phyloP scores from a whole-genome alignment of 2,329 filamentous ascomycete genomes.

The Aureobasidium subglaciale region DNA sequence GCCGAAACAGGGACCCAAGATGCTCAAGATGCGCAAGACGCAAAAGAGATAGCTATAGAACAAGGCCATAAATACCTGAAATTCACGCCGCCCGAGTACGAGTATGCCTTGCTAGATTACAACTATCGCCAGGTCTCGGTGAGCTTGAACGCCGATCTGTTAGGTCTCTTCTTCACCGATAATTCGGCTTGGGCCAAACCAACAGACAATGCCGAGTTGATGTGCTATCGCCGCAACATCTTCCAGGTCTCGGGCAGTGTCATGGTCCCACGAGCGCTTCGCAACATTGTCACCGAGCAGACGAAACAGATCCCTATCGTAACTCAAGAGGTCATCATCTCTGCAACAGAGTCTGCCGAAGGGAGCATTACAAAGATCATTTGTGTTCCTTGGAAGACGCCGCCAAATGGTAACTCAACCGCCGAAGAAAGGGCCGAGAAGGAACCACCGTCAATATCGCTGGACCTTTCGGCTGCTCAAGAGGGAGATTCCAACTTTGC shows the following conservation, averaged over 20 bases:
- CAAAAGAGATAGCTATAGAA: slow-evolving; percentile 53
- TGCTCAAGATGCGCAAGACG: slow-evolving; percentile 37
- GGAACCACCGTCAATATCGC: slow-evolving; percentile 74
- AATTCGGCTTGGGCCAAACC: slow-evolving; percentile 62
- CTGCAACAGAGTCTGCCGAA: slow-evolving; percentile 90
- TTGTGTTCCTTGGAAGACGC: slow-evolving; percentile 96
- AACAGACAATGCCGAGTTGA: slow-evolving; percentile 67
- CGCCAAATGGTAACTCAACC: slow-evolving; percentile 58
- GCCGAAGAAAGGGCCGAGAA: slow-evolving; percentile 69
- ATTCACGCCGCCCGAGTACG: slow-evolving; percentile 41
- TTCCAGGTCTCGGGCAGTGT: slow-evolving; percentile 93
- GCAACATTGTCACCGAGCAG: slow-evolving; percentile 75
- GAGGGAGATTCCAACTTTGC: slow-evolving; percentile 76
- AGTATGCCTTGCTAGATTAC: slow-evolving; percentile 60
- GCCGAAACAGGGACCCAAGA: slow-evolving; percentile 31
- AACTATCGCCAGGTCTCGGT: slow-evolving; percentile 56
- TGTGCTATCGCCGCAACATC: slow-evolving; percentile 89
- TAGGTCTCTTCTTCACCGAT: slow-evolving; percentile 84
- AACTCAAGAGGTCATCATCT: slow-evolving; percentile 79
- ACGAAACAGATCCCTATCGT: slow-evolving; percentile 78
- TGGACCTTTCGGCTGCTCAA: slow-evolving; percentile 59
- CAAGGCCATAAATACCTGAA: slow-evolving; percentile 53
- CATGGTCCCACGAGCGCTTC: slow-evolving; percentile 67
- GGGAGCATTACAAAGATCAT: slow-evolving; percentile 88
- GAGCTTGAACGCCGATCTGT: slow-evolving; percentile 66